Conservation (phyloP, 148 eudicot species). For the Pouteria glomerata region DNA sequence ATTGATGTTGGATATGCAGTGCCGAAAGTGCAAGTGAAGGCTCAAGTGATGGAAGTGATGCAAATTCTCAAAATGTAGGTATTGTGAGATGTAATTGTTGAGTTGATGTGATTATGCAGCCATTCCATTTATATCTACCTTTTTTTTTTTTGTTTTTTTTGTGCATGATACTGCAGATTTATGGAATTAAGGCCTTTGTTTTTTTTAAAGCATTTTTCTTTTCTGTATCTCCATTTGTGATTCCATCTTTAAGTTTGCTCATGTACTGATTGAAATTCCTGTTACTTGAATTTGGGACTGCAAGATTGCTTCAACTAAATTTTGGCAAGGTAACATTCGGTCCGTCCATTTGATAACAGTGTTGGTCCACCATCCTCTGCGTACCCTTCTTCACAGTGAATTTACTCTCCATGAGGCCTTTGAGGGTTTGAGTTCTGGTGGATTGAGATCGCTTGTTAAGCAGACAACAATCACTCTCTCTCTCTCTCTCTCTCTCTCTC, state of each 20-base stretch:
- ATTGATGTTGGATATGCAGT: constrained; percentile 43
- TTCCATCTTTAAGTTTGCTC: constrained; percentile 1
- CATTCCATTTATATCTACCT: neutral
- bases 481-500: too few relatives aligned
- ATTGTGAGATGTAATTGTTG: neutral
- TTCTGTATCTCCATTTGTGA: neutral
- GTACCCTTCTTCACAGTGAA: neutral
- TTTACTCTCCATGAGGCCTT: neutral
- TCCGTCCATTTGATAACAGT: neutral
- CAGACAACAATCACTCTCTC: neutral
- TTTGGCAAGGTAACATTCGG: neutral
- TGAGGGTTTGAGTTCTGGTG: neutral
- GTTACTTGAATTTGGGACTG: neutral
- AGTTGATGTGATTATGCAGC: neutral
- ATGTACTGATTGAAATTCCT: neutral
- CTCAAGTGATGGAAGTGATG: constrained; percentile 97
- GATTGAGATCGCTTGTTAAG: neutral
- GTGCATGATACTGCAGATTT: neutral
- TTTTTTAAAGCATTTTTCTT: neutral
- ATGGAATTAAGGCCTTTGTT: neutral
- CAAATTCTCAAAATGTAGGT: constrained; percentile 86
- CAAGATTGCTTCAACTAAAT: neutral
- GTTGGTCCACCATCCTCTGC: neutral
- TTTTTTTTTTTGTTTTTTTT: constrained; percentile 11
- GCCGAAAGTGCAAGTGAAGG: constrained; percentile 88